phyloP scores from a whole-genome alignment of 2,329 filamentous ascomycete genomes.

The Blumeria graminis region DNA sequence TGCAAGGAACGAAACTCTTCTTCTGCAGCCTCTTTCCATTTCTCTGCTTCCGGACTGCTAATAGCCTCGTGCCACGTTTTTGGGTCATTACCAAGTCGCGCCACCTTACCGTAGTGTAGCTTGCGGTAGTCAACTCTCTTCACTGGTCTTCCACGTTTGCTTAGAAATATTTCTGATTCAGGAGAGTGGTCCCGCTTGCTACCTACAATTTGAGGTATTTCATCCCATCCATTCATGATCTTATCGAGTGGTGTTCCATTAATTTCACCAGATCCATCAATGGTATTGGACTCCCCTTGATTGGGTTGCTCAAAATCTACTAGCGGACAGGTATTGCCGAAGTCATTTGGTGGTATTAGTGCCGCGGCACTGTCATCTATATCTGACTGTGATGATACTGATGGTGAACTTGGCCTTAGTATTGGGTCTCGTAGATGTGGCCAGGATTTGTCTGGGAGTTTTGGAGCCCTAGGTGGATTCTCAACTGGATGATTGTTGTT shows the following conservation, averaged over 20 bases:
- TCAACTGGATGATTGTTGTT: too few relatives aligned
- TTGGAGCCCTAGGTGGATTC: too few relatives aligned
- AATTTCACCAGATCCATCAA: not conserved
- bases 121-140: not conserved
- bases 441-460: too few relatives aligned
- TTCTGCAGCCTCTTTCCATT: not conserved
- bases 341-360: too few relatives aligned
- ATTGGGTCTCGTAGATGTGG: too few relatives aligned
- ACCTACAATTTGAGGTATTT: not conserved
- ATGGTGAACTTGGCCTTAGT: too few relatives aligned
- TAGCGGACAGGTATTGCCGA: too few relatives aligned
- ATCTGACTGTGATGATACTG: too few relatives aligned
- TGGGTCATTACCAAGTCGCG: not conserved
- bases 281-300: not conserved
- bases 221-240: not conserved
- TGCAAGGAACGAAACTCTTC: not conserved
- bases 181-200: not conserved
- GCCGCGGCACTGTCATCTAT: too few relatives aligned
- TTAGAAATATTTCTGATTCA: not conserved
- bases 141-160: not conserved
- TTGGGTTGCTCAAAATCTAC: too few relatives aligned
- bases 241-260: not conserved
- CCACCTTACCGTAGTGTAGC: not conserved
- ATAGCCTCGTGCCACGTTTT: not conserved
- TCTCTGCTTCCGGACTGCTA: not conserved